phyloP scores from a whole-genome alignment of 768 basidiomycete species.

The Pisolithus microcarpus region DNA sequence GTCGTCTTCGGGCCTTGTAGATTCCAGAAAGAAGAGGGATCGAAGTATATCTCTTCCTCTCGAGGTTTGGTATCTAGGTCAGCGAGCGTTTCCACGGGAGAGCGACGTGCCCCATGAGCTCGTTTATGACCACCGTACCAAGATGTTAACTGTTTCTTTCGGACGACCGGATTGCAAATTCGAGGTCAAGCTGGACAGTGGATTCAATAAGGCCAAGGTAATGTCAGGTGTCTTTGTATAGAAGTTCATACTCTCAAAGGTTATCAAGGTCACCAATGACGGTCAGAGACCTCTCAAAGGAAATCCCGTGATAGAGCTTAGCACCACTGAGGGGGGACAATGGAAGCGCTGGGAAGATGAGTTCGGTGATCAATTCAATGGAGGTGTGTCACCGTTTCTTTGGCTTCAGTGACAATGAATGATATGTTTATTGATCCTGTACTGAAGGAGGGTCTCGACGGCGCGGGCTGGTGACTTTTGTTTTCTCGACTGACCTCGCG shows the following conservation, averaged over 20 bases:
- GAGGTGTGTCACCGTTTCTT: conserved; percentile 14
- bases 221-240: not conserved
- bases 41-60: conserved; percentile 12
- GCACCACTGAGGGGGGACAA: not conserved
- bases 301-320: conserved; percentile 19
- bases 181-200: conserved; percentile 14
- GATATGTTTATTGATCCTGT: not conserved
- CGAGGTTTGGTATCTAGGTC: conserved; percentile 23
- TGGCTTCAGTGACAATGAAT: not conserved
- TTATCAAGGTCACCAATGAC: conserved; percentile 22
- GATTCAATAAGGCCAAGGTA: conserved; percentile 12
- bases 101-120: conserved; percentile 9
- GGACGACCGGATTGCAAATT: conserved; percentile 9
- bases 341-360: conserved; percentile 8
- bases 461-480: conserved; percentile 9
- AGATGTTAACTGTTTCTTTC: conserved; percentile 7
- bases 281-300: conserved; percentile 1
- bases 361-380: conserved; percentile 14
- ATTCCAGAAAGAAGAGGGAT: conserved; percentile 11
- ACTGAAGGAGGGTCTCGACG: conserved; percentile 12
- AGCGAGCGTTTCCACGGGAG: conserved; percentile 11
- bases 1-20: conserved; percentile 21
- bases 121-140: conserved; percentile 4
- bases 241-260: not conserved
- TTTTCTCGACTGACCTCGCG: conserved; percentile 14